Evolutionary conservation across 768 basidiomycete species (phyloP).

Genomic region (Boletus sp.): DNA sequence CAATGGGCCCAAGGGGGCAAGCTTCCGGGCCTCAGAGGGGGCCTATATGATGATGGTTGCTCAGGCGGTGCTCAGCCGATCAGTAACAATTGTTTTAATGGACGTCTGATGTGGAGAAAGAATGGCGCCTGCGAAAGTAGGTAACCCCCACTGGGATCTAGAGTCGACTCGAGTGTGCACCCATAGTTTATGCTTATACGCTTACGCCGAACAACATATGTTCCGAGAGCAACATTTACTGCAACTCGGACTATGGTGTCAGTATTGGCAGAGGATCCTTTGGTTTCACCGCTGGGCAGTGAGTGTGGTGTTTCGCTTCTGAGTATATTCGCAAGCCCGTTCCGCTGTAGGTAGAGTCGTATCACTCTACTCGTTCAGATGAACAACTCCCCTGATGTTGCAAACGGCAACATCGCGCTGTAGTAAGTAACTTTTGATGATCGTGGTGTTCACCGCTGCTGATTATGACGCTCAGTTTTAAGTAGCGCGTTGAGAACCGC

Average conservation of each 20-base stretch:
- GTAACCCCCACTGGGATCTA: conserved; percentile 14
- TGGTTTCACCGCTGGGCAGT: conserved; percentile 61
- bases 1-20: conserved; percentile 76
- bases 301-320: conserved; percentile 31
- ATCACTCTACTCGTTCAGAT: conserved; percentile 76
- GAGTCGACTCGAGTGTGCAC: neutral
- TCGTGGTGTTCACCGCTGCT: neutral
- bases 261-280: conserved; percentile 70
- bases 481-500: conserved; percentile 23
- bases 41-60: conserved; percentile 59
- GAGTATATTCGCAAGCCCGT: neutral
- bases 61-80: conserved; percentile 65
- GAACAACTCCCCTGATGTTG: conserved; percentile 62
- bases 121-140: conserved; percentile 67
- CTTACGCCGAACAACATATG: conserved; percentile 64
- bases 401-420: conserved; percentile 73
- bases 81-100: conserved; percentile 70
- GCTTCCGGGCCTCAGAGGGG: conserved; percentile 74
- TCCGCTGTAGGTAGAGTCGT: conserved; percentile 55
- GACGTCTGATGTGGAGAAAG: conserved; percentile 74
- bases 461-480: conserved; percentile 46
- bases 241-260: conserved; percentile 77
- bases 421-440: conserved; percentile 47
- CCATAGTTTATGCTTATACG: conserved; percentile 77
- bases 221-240: conserved; percentile 49